Conservation (phyloP, 257 asterid species). For the Plectranthus barbatus region DNA sequence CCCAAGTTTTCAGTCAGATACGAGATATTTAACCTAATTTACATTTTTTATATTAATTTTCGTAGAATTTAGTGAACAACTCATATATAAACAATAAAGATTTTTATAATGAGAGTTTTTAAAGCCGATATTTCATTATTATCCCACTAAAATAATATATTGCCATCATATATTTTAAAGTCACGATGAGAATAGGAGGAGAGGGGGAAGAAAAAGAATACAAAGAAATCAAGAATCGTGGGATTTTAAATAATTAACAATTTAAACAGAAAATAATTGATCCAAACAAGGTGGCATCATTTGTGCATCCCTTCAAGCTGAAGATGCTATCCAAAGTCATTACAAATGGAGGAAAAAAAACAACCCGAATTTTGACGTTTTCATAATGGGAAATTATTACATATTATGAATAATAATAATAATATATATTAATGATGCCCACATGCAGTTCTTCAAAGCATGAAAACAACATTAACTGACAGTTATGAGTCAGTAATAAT, state of each 20-base stretch:
- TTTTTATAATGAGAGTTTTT: too few relatives aligned
- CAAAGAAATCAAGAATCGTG: neutral
- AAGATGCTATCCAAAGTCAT: constrained; percentile 1
- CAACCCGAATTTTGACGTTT: neutral
- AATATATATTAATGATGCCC: constrained; percentile 11
- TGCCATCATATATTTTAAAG: neutral
- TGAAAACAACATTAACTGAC: constrained; percentile 13
- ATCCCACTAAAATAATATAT: too few relatives aligned
- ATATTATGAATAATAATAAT: too few relatives aligned
- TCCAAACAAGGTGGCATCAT: neutral
- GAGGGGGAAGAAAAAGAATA: neutral
- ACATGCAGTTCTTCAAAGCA: constrained; percentile 13
- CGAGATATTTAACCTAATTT: too few relatives aligned
- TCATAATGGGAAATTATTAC: constrained; percentile 8
- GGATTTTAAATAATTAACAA: too few relatives aligned
- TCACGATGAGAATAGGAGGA: neutral
- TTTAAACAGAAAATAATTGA: too few relatives aligned
- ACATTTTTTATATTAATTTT: too few relatives aligned
- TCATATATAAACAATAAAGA: too few relatives aligned
- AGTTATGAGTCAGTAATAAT: neutral
- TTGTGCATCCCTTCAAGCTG: constrained; percentile 7
- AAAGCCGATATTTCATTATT: too few relatives aligned
- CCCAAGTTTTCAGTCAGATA: too few relatives aligned
- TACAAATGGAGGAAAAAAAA: neutral
- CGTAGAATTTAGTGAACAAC: too few relatives aligned